Conservation (phyloP, 1,284 basidiomycete genomes). For the Stereum hirsutum region DNA sequence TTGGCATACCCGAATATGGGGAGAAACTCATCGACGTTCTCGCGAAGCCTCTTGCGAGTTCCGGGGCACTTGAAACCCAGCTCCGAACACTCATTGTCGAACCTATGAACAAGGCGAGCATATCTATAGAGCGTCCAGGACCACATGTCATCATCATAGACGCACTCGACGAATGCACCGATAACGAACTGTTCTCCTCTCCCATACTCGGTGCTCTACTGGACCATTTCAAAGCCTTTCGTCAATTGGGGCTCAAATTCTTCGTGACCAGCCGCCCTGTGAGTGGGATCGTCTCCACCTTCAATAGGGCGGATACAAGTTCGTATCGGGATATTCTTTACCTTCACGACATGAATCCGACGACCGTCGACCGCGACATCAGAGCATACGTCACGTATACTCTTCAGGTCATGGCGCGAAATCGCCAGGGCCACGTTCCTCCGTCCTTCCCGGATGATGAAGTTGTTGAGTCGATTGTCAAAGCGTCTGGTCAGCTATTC, state of each 20-base stretch:
- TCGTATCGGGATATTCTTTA: neutral
- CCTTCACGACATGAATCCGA: neutral
- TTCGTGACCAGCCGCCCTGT: conserved; percentile 15
- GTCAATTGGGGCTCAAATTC: conserved; percentile 8
- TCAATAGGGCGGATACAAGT: too few relatives aligned
- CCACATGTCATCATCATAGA: conserved; percentile 15
- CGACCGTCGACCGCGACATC: neutral
- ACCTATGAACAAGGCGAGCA: conserved; percentile 4
- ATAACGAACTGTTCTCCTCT: conserved; percentile 2
- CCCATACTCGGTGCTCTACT: conserved; percentile 1
- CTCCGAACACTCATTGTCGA: conserved; percentile 7
- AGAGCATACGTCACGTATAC: neutral
- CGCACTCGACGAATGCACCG: conserved; percentile 15
- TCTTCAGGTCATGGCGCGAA: neutral
- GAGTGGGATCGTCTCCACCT: neutral
- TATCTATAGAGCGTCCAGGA: too few relatives aligned
- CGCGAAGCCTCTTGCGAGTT: too few relatives aligned
- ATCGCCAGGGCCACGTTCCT: neutral
- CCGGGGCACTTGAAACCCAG: neutral
- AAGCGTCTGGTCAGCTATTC: conserved; percentile 9
- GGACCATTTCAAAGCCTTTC: neutral
- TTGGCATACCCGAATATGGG: neutral
- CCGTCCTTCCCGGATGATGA: neutral
- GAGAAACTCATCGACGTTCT: too few relatives aligned
- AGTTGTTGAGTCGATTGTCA: conserved; percentile 5